Base-by-base conservation (phyloP, 768 basidiomycete genomes). In the Roridomyces roridus region DNA sequence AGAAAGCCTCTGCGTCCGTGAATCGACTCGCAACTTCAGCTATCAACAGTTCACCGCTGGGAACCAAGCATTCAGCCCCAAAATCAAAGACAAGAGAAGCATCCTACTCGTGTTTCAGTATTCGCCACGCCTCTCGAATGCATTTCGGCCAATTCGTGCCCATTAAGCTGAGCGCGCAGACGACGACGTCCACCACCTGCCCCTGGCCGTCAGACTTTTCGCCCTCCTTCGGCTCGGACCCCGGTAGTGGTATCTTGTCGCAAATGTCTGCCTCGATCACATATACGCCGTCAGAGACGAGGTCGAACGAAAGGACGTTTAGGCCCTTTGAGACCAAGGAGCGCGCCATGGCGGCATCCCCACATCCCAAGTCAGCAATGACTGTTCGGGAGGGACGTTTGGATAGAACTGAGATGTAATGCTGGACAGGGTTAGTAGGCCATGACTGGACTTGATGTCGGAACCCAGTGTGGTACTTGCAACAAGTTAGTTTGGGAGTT, bases 121-220 rank as follows among this genome's bases (percentile, higher is more conserved):
- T 84, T 62, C 97, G 80, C 85, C 92, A 92, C 8, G 92, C 90
- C 70, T 99, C 96, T 24, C 89, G 81, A 24, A 98, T 81, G 65
- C 93, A 93, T 41, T 80, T 81, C n/a, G 92, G 83, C 97, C 97
- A 99, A 68, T 99, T 98, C 15, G 87, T 91, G 28, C 92, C 91
- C 97, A 99, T 99, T 60, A 99, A 78, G 67, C 96, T 98, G 62
- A 99, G 80, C 21, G 96, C 92, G 69, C 94, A 98, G 21, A 98
- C 88, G 7, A 86, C 94, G 6, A 94, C 87, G 68, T 99, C 96
- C 2, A 94, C 92, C 3, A 98, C 71, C 60, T 92, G 88, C 0
- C 86, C 93, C 47, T 83, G 80, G 25, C 83, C 85, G 31, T 76
- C 71, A 5, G 73, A 73, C 35, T 75, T 72, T 37, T 72, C 72